These are phyloP conservation scores for Cryptosporidium ryanae DNA, from an alignment of 169 alveolate genomes.

Conservation along the genomic window DNA sequence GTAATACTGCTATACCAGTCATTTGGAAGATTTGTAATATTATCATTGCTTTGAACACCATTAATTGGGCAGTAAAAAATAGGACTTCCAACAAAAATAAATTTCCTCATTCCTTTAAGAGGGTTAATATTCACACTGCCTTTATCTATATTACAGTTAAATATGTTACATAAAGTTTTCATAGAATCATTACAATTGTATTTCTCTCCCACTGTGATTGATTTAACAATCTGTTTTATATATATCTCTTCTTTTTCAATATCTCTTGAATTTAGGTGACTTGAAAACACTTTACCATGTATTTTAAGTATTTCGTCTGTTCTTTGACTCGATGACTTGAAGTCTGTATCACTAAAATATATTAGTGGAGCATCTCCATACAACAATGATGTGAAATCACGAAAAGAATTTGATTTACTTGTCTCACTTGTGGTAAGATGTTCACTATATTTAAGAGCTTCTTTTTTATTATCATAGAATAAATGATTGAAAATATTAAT, in stretches of 20 bases:
- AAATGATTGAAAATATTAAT: constrained; percentile 32
- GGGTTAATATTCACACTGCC: not conserved
- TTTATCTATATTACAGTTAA: not conserved
- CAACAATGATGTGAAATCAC: constrained; percentile 46
- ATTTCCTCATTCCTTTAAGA: constrained; percentile 17
- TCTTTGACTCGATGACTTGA: constrained; percentile 11
- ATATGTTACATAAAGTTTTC: not conserved
- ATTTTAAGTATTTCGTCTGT: constrained; percentile 50
- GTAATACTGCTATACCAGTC: constrained; percentile 64
- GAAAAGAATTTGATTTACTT: not conserved
- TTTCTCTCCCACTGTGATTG: not conserved
- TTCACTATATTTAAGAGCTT: not conserved
- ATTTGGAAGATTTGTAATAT: constrained; percentile 29
- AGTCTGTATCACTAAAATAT: constrained; percentile 30
- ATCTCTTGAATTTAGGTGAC: constrained; percentile 43
- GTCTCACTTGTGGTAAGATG: not conserved
- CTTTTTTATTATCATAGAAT: constrained; percentile 4
- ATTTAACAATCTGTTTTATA: constrained; percentile 11
- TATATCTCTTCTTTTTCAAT: constrained; percentile 52
- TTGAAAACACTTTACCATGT: constrained; percentile 57
- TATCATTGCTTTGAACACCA: constrained; percentile 25
- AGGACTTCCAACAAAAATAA: constrained; percentile 32
- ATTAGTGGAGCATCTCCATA: constrained; percentile 65
- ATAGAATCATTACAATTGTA: not conserved
- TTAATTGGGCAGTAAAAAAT: constrained; percentile 8